Evolutionary conservation across 1,284 basidiomycete species (phyloP).

Genomic region (Ceratobasidium theobromae): DNA sequence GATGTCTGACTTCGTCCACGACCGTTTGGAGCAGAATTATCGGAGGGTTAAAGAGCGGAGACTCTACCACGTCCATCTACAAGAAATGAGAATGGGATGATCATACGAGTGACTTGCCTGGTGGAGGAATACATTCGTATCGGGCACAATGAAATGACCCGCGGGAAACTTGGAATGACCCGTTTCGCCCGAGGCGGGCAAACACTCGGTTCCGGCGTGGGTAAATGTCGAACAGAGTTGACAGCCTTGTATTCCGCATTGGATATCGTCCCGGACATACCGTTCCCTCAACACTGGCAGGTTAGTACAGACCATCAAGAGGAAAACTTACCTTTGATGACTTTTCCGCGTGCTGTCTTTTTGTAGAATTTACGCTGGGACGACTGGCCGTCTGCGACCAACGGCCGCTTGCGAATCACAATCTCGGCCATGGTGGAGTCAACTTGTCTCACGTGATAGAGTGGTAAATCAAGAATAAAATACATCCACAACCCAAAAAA

Average conservation of each 20-base stretch:
- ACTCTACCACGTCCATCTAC: conserved; percentile 91
- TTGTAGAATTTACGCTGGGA: conserved; percentile 87
- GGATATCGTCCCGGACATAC: conserved; percentile 90
- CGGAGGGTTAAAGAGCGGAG: conserved; percentile 68
- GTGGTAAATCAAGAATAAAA: background rate
- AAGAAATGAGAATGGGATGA: background rate
- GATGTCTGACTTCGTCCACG: conserved; percentile 92
- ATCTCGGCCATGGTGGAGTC: conserved; percentile 26
- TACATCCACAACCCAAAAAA: background rate
- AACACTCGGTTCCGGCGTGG: conserved; percentile 44
- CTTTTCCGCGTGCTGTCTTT: conserved; percentile 93
- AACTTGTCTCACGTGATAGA: background rate
- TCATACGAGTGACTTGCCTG: conserved; percentile 58
- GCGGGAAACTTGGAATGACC: conserved; percentile 56
- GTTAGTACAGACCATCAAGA: too few species aligned
- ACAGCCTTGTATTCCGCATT: conserved; percentile 84
- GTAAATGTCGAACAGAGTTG: conserved; percentile 54
- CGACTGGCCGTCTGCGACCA: conserved; percentile 14
- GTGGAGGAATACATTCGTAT: conserved; percentile 94
- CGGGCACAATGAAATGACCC: conserved; percentile 86
- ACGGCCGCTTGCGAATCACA: conserved; percentile 13
- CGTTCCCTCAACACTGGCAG: conserved; percentile 87
- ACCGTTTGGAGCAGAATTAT: conserved; percentile 94
- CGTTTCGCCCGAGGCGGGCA: conserved; percentile 55
- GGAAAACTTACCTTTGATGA: conserved; percentile 72